These are phyloP conservation scores for Phytophthora podocarpi DNA, from an alignment of 352 stramenopile genomes.

Conservation along the genomic window DNA sequence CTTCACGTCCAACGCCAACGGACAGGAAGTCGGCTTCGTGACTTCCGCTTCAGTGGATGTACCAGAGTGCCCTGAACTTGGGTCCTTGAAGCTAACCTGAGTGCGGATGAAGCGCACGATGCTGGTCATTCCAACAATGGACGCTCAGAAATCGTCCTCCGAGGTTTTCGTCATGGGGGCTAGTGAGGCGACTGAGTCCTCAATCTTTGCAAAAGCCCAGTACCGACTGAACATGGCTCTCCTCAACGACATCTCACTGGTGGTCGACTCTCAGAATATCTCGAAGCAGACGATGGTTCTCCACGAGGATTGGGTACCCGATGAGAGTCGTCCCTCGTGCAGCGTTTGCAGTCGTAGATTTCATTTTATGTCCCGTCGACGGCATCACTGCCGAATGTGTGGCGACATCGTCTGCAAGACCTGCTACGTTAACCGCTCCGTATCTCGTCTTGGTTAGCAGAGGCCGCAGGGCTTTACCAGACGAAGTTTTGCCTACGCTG, in stretches of 20 bases:
- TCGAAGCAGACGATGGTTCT: slow-evolving; percentile 38
- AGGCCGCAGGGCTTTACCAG: slow-evolving; percentile 29
- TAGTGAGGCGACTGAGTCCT: slow-evolving; percentile 38
- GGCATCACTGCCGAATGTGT: slow-evolving; percentile 59
- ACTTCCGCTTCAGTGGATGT: slow-evolving; percentile 45
- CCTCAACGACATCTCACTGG: slow-evolving; percentile 58
- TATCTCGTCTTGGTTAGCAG: slow-evolving; percentile 28
- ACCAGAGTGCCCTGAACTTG: slow-evolving; percentile 49
- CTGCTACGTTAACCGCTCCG: slow-evolving; percentile 48
- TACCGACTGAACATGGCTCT: slow-evolving; percentile 54
- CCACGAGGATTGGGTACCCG: slow-evolving; percentile 44
- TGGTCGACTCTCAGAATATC: slow-evolving; percentile 61
- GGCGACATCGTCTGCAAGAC: slow-evolving; percentile 59
- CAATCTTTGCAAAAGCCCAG: slow-evolving; percentile 42
- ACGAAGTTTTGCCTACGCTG: slow-evolving; percentile 67
- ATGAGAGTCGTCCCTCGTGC: slow-evolving; percentile 29
- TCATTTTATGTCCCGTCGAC: slow-evolving; percentile 38
- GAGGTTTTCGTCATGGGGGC: slow-evolving; percentile 56
- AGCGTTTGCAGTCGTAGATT: slow-evolving; percentile 41
- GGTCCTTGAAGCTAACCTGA: slow-evolving; percentile 38
- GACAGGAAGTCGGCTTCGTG: slow-evolving; percentile 49
- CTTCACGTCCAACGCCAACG: slow-evolving; percentile 40
- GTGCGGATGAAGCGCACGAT: slow-evolving; percentile 56
- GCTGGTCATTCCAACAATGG: slow-evolving; percentile 34
- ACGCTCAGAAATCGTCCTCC: slow-evolving; percentile 35